Evolutionary conservation across 2,329 filamentous ascomycete species (phyloP), one percentile per base, ranked within the genome.

Genomic region (Colletotrichum sp.): DNA sequence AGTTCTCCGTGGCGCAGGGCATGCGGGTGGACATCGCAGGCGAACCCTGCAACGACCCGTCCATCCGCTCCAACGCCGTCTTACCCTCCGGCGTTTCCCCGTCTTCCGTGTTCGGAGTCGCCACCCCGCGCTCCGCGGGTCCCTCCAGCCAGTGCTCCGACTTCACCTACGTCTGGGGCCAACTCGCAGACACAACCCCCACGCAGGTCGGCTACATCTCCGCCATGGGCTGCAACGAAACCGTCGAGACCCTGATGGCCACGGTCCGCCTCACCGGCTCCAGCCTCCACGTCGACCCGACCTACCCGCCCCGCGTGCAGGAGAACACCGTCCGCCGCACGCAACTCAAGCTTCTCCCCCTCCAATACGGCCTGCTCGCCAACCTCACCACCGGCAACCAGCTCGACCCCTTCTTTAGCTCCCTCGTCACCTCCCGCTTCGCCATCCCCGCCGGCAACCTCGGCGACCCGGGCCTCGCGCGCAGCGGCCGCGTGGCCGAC

Each of bases 151-250:
- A 84, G 62, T 84, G 79, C 66, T 82, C 78, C 8, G 80, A 83
- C 69, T 83, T 82, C 80, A 34, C 84, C 27, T 86, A 83, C 65
- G 79, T 83, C 55, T 86, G 84, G 84, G 84, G 84, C 36, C 79
- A 80, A 48, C 75, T 85, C 2, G 67, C 80, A 25, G 77, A 79
- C 56, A 79, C 76, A 25, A 77, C 78, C 25, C 76, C 79, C 28
- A 76, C 80, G 60, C 77, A 80, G 2, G 81, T 86, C 13, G 78
- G 77, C 43, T 79, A 78, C 48, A 79, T 85, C 18, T 81, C 80
- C 7, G 83, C 82, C 7, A 71, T 86, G 70, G 81, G 81, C 25
- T 87, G 85, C 77, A 87, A 87, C 78, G 85, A 86, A 77, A 80
- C 82, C 3, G 76, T 84, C 4, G 78, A 85, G 77, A 81, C 79